Percentiles rank a stretch among this genome's conserved stretches.
These are phyloP conservation scores for Populus deltoides DNA, from an alignment of 345 rosid genomes.

Conservation along the genomic window DNA sequence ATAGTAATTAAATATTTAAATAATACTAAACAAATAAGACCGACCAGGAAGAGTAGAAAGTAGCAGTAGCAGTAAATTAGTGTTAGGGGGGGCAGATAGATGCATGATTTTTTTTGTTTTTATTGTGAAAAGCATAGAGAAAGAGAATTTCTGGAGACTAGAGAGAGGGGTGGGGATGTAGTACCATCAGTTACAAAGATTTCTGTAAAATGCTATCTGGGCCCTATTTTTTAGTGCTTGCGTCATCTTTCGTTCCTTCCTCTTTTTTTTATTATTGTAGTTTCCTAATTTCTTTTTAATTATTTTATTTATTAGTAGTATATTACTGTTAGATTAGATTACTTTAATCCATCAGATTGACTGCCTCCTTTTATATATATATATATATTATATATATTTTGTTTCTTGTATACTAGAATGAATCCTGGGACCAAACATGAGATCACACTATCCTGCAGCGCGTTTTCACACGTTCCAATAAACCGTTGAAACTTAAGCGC, in stretches of 20 bases:
- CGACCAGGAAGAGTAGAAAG: background rate
- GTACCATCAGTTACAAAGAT: conserved; percentile 33
- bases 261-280: background rate
- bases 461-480: background rate
- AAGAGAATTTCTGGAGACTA: conserved; percentile 25
- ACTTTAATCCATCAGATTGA: conserved; percentile 12
- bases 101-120: conserved; percentile 10
- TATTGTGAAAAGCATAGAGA: background rate
- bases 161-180: conserved; percentile 1
- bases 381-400: background rate
- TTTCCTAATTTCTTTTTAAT: no score
- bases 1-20: background rate
- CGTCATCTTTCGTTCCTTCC: background rate
- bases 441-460: background rate
- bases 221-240: conserved; percentile 20
- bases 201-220: conserved; percentile 49
- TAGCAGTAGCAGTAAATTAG: background rate
- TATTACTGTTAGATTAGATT: background rate
- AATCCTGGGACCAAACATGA: background rate
- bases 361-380: conserved; percentile 1
- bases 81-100: conserved; percentile 1
- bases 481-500: background rate
- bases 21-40: background rate
- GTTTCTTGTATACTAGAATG: background rate
- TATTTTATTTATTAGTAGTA: background rate